Evolutionary conservation across 164 flowering plant species (phyloP).

Genomic region (Cinnamomum micranthum): DNA sequence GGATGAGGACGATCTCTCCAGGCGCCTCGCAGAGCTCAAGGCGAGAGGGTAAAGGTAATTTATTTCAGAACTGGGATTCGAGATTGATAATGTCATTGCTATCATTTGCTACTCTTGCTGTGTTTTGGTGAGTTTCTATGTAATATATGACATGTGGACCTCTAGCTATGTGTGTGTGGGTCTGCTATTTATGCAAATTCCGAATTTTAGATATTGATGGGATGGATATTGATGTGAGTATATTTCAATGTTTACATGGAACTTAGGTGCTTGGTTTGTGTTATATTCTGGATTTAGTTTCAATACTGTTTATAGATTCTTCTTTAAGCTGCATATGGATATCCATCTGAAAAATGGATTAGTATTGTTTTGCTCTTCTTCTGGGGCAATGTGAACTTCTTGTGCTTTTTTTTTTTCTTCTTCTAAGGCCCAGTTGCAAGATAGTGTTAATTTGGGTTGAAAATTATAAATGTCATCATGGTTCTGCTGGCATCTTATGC

Average conservation of each 20-base stretch:
- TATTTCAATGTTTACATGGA: neutral
- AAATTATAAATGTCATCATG: neutral
- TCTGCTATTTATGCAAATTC: neutral
- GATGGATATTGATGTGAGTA: neutral
- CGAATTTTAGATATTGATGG: neutral
- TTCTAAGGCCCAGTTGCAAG: neutral
- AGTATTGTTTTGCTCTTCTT: neutral
- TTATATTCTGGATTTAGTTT: neutral
- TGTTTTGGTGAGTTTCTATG: neutral
- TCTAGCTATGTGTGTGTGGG: neutral
- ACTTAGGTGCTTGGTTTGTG: neutral
- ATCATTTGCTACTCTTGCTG: neutral
- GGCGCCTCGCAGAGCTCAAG: slow-evolving; percentile 24
- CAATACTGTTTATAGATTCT: no score
- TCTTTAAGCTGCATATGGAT: neutral
- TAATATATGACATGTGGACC: neutral
- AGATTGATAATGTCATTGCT: neutral
- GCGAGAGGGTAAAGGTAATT: slow-evolving; percentile 18
- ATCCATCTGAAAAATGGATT: no score
- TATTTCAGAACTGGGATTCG: neutral
- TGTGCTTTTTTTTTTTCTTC: neutral
- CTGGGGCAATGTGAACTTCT: neutral
- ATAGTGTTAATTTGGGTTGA: neutral
- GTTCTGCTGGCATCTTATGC: neutral
- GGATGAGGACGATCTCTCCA: slow-evolving; percentile 23